Evolutionary conservation across 768 basidiomycete genomes (phyloP), one percentile per base, ranked within the genome.

Genomic region (Lyophyllum semitale): DNA sequence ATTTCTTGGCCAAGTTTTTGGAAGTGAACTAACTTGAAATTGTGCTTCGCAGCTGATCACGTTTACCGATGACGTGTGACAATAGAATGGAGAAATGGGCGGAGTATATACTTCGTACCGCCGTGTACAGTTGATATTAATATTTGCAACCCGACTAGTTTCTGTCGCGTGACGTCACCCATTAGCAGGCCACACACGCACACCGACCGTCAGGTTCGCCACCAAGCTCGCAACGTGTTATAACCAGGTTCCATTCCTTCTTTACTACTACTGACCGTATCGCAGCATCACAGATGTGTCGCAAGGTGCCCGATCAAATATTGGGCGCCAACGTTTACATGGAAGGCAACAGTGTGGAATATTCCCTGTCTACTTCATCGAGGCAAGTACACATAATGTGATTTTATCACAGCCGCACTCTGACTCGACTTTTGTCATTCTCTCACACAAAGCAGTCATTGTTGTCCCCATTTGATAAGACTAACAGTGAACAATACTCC

Each of bases 21-120:
- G 58, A 60, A 59, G 38, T 32, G 42, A 42, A 55, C 66, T 61
- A 57, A 69, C 58, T n/a, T n/a, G n/a, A 33, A 57, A 49, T 59
- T 51, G 53, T 47, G 57, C 59, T 54, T 58, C 57, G 27, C 68
- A 92, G 91, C 91, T 71, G 91, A 93, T 69, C 91, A 93, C 69
- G 88, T 93, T 62, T 93, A 93, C 68, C 90, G 91, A 72, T 93
- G 66, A 74, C 66, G 55, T 55, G 58, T 57, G 59, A 58, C 55
- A 54, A 58, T 54, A 48, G 46, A 53, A 53, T 53, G 55, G 45
- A 57, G 47, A 57, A 23, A 42, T 50, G 59, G 58, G 23, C 51
- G 55, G 61, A 58, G 56, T 61, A 58, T 43, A 8, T 56, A 62
- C 53, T 59, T 55, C 52, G 23, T 47, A 54, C 53, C 59, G 40